These are phyloP conservation scores for Erythrophleum ivorense DNA, from an alignment of 331 rosid genomes.

Conservation along the genomic window DNA sequence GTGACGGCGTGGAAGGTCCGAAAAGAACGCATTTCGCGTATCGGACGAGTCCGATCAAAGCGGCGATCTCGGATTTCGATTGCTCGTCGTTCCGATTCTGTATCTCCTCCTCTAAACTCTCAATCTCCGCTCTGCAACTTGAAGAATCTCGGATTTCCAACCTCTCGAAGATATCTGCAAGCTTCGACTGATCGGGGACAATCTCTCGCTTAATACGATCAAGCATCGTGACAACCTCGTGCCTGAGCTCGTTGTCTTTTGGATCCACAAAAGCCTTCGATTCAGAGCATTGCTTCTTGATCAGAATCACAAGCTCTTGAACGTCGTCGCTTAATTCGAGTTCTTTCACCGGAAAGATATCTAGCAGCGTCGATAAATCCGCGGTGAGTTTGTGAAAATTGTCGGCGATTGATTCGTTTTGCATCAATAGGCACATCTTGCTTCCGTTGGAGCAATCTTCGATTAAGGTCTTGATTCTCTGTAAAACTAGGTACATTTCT, in stretches of 20 bases:
- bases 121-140: constrained; percentile 74
- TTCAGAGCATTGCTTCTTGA: constrained; percentile 65
- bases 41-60: constrained; percentile 83
- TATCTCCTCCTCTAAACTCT: constrained; percentile 73
- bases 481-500: constrained; percentile 77
- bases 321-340: constrained; percentile 68
- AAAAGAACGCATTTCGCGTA: constrained; percentile 83
- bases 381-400: constrained; percentile 64
- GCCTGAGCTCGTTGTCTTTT: constrained; percentile 52
- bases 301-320: constrained; percentile 58
- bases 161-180: constrained; percentile 55
- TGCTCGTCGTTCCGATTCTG: constrained; percentile 68
- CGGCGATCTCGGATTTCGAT: constrained; percentile 57
- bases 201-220: constrained; percentile 74
- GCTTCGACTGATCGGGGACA: constrained; percentile 55
- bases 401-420: constrained; percentile 57
- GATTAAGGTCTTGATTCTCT: constrained; percentile 66
- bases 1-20: constrained; percentile 65
- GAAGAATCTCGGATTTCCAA: constrained; percentile 66
- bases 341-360: constrained; percentile 73
- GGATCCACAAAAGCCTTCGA: constrained; percentile 40
- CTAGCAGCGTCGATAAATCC: constrained; percentile 77
- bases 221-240: constrained; percentile 55
- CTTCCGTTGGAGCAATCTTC: constrained; percentile 75
- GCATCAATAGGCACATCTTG: constrained; percentile 69